These are phyloP conservation scores for Glutinoglossum americanum DNA, from an alignment of 495 filamentous ascomycete genomes.

Conservation along the genomic window DNA sequence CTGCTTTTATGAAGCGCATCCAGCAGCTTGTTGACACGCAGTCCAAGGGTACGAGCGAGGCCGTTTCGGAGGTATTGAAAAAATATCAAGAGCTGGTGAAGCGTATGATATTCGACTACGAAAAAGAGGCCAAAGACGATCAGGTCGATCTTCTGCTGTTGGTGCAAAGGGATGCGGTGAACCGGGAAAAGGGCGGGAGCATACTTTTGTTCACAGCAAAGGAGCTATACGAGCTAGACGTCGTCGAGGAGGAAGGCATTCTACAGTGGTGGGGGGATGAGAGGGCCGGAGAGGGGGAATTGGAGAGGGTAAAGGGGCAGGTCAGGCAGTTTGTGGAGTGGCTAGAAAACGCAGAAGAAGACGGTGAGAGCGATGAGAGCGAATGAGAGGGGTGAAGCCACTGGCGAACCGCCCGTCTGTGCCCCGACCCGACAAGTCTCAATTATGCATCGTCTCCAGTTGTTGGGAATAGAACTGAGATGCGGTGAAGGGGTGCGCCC, in stretches of 20 bases:
- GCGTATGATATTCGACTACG: slow-evolving; percentile 34
- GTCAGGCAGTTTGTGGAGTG: slow-evolving; percentile 67
- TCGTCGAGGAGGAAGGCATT: slow-evolving; percentile 76
- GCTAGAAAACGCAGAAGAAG: slow-evolving; percentile 63
- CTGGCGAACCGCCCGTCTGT: neutral
- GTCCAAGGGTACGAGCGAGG: slow-evolving; percentile 27
- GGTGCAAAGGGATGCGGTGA: slow-evolving; percentile 56
- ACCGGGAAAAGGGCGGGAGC: slow-evolving; percentile 29
- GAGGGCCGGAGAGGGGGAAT: slow-evolving; percentile 36
- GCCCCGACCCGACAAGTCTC: too few species aligned
- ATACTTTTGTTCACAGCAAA: slow-evolving; percentile 57
- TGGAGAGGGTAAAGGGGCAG: slow-evolving; percentile 48
- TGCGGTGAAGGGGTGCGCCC: too few species aligned
- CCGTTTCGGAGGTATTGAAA: slow-evolving; percentile 37
- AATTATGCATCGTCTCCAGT: too few species aligned
- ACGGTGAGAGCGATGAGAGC: slow-evolving; percentile 53
- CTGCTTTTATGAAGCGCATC: slow-evolving; percentile 65
- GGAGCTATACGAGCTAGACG: slow-evolving; percentile 61
- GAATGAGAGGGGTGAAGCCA: slow-evolving; percentile 24
- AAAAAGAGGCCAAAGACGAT: slow-evolving; percentile 35
- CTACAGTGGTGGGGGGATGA: slow-evolving; percentile 72
- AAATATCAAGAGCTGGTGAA: slow-evolving; percentile 35
- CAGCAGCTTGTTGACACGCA: slow-evolving; percentile 44
- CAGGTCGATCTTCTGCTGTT: slow-evolving; percentile 72
- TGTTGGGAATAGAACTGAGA: too few species aligned